phyloP scores from a whole-genome alignment of 768 basidiomycete genomes.

The Mycena galopus region DNA sequence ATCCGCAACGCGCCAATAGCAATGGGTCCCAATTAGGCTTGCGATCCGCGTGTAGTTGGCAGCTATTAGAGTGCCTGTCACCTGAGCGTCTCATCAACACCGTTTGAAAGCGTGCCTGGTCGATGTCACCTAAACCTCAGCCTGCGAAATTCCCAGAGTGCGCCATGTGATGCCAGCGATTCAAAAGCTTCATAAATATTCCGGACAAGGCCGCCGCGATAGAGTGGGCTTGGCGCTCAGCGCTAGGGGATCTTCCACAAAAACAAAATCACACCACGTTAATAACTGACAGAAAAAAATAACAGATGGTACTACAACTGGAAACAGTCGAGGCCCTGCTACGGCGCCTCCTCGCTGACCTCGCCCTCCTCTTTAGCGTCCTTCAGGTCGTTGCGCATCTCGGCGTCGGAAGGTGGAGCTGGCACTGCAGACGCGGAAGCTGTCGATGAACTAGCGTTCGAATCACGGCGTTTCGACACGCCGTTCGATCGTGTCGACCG shows the following conservation, averaged over 20 bases:
- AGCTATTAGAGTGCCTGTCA: no score
- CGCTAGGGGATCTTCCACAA: no score
- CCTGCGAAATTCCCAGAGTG: no score
- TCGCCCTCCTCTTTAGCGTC: constrained; percentile 57
- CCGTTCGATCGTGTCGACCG: constrained; percentile 62
- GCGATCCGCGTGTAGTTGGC: constrained; percentile 15
- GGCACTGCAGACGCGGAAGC: constrained; percentile 38
- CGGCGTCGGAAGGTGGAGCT: not conserved
- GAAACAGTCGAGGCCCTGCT: not conserved
- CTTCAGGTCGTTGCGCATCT: constrained; percentile 31
- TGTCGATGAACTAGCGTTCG: constrained; percentile 66
- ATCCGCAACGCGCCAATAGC: not conserved
- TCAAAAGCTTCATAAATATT: no score
- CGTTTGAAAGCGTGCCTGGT: not conserved
- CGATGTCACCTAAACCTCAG: no score
- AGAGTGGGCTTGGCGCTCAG: no score
- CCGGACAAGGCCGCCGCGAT: no score
- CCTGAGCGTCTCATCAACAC: no score
- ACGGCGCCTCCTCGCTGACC: constrained; percentile 51
- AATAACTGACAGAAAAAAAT: not conserved
- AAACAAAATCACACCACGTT: no score
- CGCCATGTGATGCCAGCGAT: no score
- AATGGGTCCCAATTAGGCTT: not conserved
- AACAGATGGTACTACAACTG: constrained; percentile 11
- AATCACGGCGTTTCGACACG: constrained; percentile 57